Evolutionary conservation across 805 yeast species (phyloP), one percentile per base, ranked within the genome.

Genomic region (Candida schatavii): DNA sequence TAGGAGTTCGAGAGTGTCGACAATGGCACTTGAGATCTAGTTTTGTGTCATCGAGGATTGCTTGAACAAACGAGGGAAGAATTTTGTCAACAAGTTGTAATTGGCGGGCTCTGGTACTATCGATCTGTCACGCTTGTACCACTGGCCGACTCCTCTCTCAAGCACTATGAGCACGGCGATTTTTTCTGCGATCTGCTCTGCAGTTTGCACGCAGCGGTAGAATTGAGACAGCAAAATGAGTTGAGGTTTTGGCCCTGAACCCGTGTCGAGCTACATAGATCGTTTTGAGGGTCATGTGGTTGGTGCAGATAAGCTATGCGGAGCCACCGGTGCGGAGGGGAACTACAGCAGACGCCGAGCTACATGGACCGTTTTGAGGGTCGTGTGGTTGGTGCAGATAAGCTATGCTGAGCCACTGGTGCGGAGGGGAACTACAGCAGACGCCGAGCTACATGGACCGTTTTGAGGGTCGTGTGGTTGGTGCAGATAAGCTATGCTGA

Each of bases 91-190:
- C 1, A 62, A 52, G 13, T 69, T 73, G 38, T 65, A 62, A 17
- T 71, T 59, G 0, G 85, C 88, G 1, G 97, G 90, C 20, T 62
- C 66, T 2, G 97, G 95, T 46, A 85, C 78, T 11, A 78, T 68
- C 1, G 70, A 70, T 52, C 96, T 70, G 34, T 77, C 78, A n/a
- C 78, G 80, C 52, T 78, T 78, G 56, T 85, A 91, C 95, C 96
- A 89, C 64, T 93, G 97, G 18, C 97, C 95, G 20, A 91, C 72
- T 0, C 97, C 98, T 40, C 82, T 66, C 52, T 93, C 99, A 3
- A 86, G 62, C 37, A 66, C 72, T 9, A 90, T 76, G 10, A 80
- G 78, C 27, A 85, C 51, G 4, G 72, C 80, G 13, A 88, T 61
- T 21, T 59, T 57, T 33, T 78, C 68, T 1, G 95, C 80, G 11